Evolutionary conservation across 768 basidiomycete species (phyloP).

Genomic region (Boletus coccyginus): DNA sequence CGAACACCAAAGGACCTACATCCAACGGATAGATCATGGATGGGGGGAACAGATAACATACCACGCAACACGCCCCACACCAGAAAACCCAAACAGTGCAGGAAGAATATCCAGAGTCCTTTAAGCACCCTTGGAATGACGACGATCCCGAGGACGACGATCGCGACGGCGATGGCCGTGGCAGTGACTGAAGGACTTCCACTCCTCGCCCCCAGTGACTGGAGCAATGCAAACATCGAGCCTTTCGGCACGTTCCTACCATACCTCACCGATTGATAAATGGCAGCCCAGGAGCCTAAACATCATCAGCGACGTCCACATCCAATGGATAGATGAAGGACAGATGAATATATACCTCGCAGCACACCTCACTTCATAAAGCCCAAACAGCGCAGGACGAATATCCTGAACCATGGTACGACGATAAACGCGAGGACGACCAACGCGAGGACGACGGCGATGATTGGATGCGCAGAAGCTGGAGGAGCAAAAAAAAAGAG

Average conservation of each 20-base stretch:
- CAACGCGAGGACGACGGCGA: conserved; percentile 4
- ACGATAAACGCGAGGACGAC: background rate
- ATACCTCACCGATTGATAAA: conserved; percentile 19
- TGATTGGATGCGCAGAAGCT: conserved; percentile 14
- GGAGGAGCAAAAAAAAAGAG: too few species aligned
- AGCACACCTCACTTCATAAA: background rate
- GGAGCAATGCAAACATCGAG: conserved; percentile 5
- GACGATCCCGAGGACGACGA: too few species aligned
- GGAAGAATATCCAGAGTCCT: too few species aligned
- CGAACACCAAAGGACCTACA: too few species aligned
- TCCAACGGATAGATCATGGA: too few species aligned
- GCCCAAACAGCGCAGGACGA: background rate
- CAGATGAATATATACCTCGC: conserved; percentile 4
- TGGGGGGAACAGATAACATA: too few species aligned
- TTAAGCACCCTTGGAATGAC: too few species aligned
- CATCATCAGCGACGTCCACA: background rate
- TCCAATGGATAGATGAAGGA: too few species aligned
- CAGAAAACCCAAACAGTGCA: too few species aligned
- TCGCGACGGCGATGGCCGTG: too few species aligned
- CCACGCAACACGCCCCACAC: too few species aligned
- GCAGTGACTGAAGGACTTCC: too few species aligned
- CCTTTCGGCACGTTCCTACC: conserved; percentile 13
- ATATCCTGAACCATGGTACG: background rate
- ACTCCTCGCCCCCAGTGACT: conserved; percentile 8
- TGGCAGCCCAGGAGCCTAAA: conserved; percentile 11